These are phyloP conservation scores for Thuidium tamariscinum DNA, from an alignment of 225 moss, liverwort and hornwort genomes.

Conservation along the genomic window DNA sequence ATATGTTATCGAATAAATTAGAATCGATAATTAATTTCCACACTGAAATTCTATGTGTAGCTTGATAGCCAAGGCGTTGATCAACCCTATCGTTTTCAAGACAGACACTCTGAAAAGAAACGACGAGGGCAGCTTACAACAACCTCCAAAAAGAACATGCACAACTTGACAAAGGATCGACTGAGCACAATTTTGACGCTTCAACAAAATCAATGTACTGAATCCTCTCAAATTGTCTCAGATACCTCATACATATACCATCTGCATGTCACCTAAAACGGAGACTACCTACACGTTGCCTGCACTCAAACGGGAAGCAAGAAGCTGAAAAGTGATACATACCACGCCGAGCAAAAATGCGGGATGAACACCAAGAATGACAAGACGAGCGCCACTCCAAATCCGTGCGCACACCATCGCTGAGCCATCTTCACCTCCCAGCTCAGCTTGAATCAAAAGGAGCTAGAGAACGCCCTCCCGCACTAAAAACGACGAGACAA, in stretches of 20 bases:
- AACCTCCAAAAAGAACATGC: background rate
- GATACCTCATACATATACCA: background rate
- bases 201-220: background rate
- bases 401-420: conserved; percentile 1
- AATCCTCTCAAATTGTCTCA: background rate
- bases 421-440: conserved; percentile 7
- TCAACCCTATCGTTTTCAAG: background rate
- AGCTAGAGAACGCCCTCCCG: background rate
- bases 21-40: background rate
- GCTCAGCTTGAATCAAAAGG: background rate
- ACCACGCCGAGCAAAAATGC: conserved; percentile 36
- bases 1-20: background rate
- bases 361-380: conserved; percentile 7
- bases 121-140: background rate
- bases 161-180: background rate
- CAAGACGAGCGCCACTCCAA: background rate
- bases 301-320: background rate
- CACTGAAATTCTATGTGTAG: background rate
- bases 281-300: background rate
- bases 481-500: background rate
- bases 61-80: background rate
- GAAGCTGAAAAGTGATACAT: background rate
- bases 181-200: background rate
- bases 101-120: background rate
- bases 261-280: background rate